A percentile compares a stretch with the other conserved stretches of the same genome.
Conservation (phyloP, 139 green algal genomes). For the Medakamo hakoo region DNA sequence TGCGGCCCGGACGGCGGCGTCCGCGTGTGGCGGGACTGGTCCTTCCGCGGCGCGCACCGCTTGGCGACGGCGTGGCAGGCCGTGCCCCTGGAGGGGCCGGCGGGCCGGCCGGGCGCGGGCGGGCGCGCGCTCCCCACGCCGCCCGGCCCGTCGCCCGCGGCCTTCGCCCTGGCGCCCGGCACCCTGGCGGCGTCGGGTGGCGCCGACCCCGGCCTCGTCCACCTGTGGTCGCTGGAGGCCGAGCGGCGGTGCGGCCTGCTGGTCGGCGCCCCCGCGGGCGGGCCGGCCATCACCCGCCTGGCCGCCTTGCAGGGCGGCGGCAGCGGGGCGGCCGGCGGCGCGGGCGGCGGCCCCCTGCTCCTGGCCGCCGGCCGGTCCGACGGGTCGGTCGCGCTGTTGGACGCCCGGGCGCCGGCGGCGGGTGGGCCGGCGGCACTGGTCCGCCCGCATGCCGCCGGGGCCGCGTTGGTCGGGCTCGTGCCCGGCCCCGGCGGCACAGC, state of each 20-base stretch:
- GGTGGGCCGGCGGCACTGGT: slow-evolving; percentile 42
- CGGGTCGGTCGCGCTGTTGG: slow-evolving; percentile 5
- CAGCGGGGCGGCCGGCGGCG: no score
- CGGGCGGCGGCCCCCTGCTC: not conserved
- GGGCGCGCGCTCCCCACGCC: slow-evolving; percentile 14
- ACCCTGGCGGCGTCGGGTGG: slow-evolving; percentile 25
- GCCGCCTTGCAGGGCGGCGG: no score
- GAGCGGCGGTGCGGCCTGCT: not conserved
- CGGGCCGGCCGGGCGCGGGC: slow-evolving; percentile 7
- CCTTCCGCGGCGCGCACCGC: slow-evolving; percentile 20
- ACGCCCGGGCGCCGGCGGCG: slow-evolving; percentile 2
- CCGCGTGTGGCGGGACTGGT: slow-evolving; percentile 56
- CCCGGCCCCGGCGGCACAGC: not conserved
- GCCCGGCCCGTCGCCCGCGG: slow-evolving; percentile 7
- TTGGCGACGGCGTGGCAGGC: slow-evolving; percentile 59
- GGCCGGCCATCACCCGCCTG: no score
- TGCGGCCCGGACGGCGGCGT: slow-evolving; percentile 48
- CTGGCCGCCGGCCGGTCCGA: slow-evolving; percentile 4
- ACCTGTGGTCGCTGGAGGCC: not conserved
- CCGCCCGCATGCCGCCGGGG: not conserved
- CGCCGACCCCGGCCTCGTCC: slow-evolving; percentile 5
- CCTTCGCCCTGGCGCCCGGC: slow-evolving; percentile 8
- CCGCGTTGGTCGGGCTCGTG: not conserved
- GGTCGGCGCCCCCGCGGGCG: not conserved
- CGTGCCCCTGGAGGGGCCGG: not conserved